Evolutionary conservation across 495 filamentous ascomycete genomes (phyloP).

Genomic region (Collariella sp.): DNA sequence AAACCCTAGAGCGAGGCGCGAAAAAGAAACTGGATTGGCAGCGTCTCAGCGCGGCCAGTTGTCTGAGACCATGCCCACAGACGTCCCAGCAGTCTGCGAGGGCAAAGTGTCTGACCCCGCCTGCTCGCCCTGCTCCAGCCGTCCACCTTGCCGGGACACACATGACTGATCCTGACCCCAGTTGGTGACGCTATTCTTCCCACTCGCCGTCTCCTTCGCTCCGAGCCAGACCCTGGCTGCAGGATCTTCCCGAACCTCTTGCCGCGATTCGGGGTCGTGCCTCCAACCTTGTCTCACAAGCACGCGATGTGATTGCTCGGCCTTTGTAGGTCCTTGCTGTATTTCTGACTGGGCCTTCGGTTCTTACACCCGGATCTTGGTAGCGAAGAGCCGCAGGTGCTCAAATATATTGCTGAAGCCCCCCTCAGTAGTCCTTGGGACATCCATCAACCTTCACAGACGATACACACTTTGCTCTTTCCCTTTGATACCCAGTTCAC

Average conservation of each 20-base stretch:
- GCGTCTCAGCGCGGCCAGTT: neutral
- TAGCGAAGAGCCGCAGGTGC: constrained; percentile 1
- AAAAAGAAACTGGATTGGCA: constrained; percentile 3
- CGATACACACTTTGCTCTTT: neutral
- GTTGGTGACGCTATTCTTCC: constrained; percentile 5
- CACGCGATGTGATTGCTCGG: constrained; percentile 1
- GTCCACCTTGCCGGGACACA: constrained; percentile 5
- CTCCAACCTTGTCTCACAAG: constrained; percentile 3
- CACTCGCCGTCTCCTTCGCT: constrained; percentile 1
- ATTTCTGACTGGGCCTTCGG: constrained; percentile 16
- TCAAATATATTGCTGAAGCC: constrained; percentile 10
- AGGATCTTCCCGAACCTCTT: constrained; percentile 21
- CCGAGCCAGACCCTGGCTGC: constrained; percentile 2
- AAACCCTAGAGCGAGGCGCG: constrained; percentile 12
- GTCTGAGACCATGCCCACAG: neutral
- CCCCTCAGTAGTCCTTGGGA: neutral
- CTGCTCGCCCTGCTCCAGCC: neutral
- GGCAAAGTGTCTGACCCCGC: neutral
- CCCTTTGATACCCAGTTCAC: constrained; percentile 11
- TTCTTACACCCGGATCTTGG: constrained; percentile 18
- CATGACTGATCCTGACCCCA: neutral
- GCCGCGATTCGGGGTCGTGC: constrained; percentile 17
- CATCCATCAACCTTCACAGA: constrained; percentile 1
- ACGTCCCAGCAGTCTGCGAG: neutral
- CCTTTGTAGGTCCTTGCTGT: neutral